phyloP scores from a whole-genome alignment of 176 grass and related monocot genomes.

The Tuctoria greenei region DNA sequence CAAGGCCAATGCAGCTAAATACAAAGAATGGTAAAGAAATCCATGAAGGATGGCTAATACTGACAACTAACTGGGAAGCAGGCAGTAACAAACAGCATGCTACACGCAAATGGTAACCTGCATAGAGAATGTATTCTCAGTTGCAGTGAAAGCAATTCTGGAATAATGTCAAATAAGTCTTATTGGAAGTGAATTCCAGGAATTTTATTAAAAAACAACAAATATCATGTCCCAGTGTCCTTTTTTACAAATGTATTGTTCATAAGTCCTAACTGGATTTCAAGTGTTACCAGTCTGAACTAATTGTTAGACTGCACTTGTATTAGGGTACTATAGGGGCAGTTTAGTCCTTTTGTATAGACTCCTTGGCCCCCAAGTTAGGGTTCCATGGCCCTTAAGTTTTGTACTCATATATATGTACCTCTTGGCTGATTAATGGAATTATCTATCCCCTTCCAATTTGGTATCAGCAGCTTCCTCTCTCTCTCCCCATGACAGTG shows the following conservation, averaged over 20 bases:
- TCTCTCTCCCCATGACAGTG: no score
- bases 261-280: not conserved
- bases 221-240: slow-evolving; percentile 5
- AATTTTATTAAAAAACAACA: not conserved
- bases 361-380: no score
- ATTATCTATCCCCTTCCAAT: no score
- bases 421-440: no score
- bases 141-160: slow-evolving; percentile 24
- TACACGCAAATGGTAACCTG: slow-evolving; percentile 87
- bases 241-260: not conserved
- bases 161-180: slow-evolving; percentile 30
- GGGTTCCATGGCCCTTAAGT: no score
- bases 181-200: slow-evolving; percentile 13
- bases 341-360: no score
- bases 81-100: slow-evolving; percentile 86
- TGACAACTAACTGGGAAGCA: slow-evolving; percentile 81
- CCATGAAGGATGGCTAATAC: slow-evolving; percentile 96
- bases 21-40: slow-evolving; percentile 94
- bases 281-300: not conserved
- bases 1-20: slow-evolving; percentile 94
- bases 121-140: slow-evolving; percentile 34
- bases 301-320: slow-evolving; percentile 15
- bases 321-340: no score
- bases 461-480: no score
- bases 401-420: no score